Evolutionary conservation across 306 rosid genomes (phyloP), one percentile per base, ranked within the genome.

Genomic region (Casuarina equisetifolia): DNA sequence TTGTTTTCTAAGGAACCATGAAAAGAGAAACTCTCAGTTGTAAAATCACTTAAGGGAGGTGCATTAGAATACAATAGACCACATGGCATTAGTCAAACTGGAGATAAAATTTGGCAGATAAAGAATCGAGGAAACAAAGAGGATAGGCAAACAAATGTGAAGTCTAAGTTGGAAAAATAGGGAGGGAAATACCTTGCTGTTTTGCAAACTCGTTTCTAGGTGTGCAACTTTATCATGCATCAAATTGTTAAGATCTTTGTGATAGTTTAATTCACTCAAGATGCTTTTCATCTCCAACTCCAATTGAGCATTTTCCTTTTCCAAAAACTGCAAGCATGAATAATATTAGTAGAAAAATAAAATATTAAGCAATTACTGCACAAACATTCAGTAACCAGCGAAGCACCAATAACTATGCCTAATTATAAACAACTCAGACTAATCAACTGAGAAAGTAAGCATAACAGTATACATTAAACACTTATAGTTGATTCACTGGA

Each of bases 171-270:
- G 5, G 13, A 45, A 62, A 61, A 82, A 68, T 32, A 73, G 51
- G 67, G 45, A 73, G 51, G 67, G 45, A 74, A 74, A 63, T 86
- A 90, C 91, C 91, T 90, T 84, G 73, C 83, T 80, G 36, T 86
- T 81, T 74, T 62, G 81, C 71, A 82, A 81, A 59, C 81, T 83
- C 46, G 61, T 76, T 82, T 90, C 91, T 79, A 84, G 85, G 73
- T 76, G 43, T 44, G 80, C 77, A 77, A 85, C 79, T 75, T 84
- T 88, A 59, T 81, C 89, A 73, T 36, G 79, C 85, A 88, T 81
- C 83, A 81, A 68, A 63, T 75, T 79, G 51, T 77, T 75, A 35
- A 76, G 87, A 68, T 90, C 89, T 73, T 82, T 86, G 72, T 82
- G 89, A 80, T 19, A 74, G 69, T 84, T 90, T 72, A 90, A 48